Evolutionary conservation across 176 grass and related monocot genomes (phyloP), one percentile per base, ranked within the genome.

Genomic region (Ananas comosus): DNA sequence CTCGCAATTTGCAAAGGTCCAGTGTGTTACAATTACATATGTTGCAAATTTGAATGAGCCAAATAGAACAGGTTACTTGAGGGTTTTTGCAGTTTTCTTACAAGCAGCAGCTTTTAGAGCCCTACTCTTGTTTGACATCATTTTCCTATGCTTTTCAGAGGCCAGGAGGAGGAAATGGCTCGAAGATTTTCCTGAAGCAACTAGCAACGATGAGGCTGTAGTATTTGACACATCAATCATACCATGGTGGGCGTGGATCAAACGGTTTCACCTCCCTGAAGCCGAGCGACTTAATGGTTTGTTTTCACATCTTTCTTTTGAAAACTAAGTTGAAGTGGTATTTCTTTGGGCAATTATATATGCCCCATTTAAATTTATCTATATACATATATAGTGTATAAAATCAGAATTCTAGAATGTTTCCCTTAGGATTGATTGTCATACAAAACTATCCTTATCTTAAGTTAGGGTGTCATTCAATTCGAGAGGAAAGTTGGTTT

Each of bases 91-190:
- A 33, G 29, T 33, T 33, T 33, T 33, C 29, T 33, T 33, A 33
- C 4, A 33, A 33, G 5, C 29, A 33, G 4, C 2, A 33, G 29
- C 29, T 33, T 33, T 33, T 33, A 33, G 29, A 33, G 4, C 0
- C 29, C 29, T 33, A 33, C 29, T 33, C 29, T 33, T 2, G 3
- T 33, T 33, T 33, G 29, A 33, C 29, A 33, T 33, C 3, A 54
- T 54, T 16, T 54, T 54, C 52, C 16, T 54, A 13, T 16, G 1
- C 51, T 75, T 80, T 82, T 63, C 78, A 91, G 88, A 96, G 92
- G 88, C 92, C 51, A 91, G 86, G 73, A 91, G 88, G 65, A 88
- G 92, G 73, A 89, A 83, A 80, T 96, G 92, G 92, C 88, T 96
- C 63, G 81, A 96, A 80, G 92, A 91, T 61, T 87, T 70, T 76